Conservation (phyloP, 2,329 filamentous ascomycete genomes). For the Talaromyces sp. region DNA sequence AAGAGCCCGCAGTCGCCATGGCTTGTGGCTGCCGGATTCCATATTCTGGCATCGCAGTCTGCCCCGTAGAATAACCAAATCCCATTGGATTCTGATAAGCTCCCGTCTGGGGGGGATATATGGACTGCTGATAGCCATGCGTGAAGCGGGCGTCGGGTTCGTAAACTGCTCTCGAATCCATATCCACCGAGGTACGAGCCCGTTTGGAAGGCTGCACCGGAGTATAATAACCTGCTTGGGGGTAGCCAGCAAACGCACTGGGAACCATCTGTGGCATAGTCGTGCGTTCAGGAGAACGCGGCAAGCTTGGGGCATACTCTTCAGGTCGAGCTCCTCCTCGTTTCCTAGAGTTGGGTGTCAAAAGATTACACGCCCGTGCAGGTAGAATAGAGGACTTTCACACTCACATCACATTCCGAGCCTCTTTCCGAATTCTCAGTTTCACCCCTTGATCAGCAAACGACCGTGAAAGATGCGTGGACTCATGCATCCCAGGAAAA, state of each 20-base stretch:
- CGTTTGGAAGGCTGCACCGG: constrained; percentile 28
- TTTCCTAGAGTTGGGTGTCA: constrained; percentile 29
- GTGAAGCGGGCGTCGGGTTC: constrained; percentile 33
- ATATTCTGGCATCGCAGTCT: constrained; percentile 33
- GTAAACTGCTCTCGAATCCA: constrained; percentile 31
- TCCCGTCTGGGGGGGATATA: constrained; percentile 12
- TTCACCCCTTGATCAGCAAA: constrained; percentile 87
- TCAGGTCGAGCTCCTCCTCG: constrained; percentile 33
- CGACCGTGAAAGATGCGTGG: constrained; percentile 72
- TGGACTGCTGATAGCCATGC: constrained; percentile 31
- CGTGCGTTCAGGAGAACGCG: constrained; percentile 35
- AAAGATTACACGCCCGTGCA: constrained; percentile 8
- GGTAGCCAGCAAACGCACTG: constrained; percentile 29
- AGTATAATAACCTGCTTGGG: constrained; percentile 29
- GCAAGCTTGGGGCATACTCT: constrained; percentile 31
- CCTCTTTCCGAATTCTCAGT: constrained; percentile 77
- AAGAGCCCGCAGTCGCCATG: constrained; percentile 12
- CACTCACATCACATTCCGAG: constrained; percentile 50
- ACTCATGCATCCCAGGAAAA: constrained; percentile 76
- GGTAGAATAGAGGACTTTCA: background rate
- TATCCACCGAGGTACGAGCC: constrained; percentile 36
- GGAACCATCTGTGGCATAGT: constrained; percentile 29
- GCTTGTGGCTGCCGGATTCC: constrained; percentile 26
- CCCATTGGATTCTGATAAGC: constrained; percentile 32
- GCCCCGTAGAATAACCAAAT: constrained; percentile 30